Evolutionary conservation across 129 eudicot species (phyloP).

Genomic region (Saposhnikovia divaricata): DNA sequence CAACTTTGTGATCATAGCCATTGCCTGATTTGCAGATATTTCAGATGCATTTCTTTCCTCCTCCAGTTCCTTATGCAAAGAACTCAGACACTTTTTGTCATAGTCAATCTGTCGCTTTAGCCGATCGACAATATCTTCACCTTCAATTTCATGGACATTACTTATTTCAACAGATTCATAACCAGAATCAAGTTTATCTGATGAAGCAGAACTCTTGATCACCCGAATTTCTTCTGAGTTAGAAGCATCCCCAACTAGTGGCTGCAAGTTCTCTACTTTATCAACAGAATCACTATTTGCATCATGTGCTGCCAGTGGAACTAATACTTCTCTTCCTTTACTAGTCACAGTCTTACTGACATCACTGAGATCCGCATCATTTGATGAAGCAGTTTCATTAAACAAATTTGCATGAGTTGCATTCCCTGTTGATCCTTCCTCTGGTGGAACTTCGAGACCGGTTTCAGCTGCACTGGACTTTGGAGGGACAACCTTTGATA

Average conservation of each 20-base stretch:
- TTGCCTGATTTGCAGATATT: constrained; percentile 74
- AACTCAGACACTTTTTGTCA: constrained; percentile 32
- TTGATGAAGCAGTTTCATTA: constrained; percentile 9
- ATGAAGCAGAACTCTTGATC: constrained; percentile 20
- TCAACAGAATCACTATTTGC: constrained; percentile 14
- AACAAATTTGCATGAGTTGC: constrained; percentile 12
- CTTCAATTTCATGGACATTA: constrained; percentile 39
- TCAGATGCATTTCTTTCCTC: constrained; percentile 87
- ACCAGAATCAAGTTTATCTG: constrained; percentile 34
- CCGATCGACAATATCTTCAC: constrained; percentile 42
- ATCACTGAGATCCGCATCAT: constrained; percentile 2
- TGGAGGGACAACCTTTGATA: constrained; percentile 14
- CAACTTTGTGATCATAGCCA: constrained; percentile 90
- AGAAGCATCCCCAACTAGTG: constrained; percentile 17
- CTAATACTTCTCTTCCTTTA: constrained; percentile 9
- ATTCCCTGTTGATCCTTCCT: background rate
- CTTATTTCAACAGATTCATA: constrained; percentile 36
- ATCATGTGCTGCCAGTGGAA: constrained; percentile 9
- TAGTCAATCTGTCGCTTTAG: constrained; percentile 54
- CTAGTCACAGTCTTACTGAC: background rate
- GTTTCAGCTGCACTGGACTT: constrained; percentile 13
- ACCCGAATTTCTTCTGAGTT: constrained; percentile 14
- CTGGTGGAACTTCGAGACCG: constrained; percentile 8
- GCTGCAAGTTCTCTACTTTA: constrained; percentile 17
- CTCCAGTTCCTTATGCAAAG: constrained; percentile 62